Percentiles rank a stretch among this genome's conserved stretches.
phyloP scores from a whole-genome alignment of 306 rosid species.

The Arachis hypogaea region DNA sequence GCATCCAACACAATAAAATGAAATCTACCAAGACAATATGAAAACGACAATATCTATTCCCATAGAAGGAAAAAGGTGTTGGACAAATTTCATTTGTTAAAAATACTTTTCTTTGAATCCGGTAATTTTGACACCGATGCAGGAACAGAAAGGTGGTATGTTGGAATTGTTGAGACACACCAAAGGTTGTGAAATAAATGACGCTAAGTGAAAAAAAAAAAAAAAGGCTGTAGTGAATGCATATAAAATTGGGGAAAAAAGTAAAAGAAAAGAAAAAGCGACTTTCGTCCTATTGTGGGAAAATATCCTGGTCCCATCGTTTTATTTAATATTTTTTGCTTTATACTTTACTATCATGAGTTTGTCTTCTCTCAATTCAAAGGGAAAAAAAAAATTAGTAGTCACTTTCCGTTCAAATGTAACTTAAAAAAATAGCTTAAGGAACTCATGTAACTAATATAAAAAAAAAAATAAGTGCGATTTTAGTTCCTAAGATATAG shows the following conservation, averaged over 20 bases:
- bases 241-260: conserved; percentile 22
- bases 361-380: not conserved
- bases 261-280: conserved; percentile 27
- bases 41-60: no score
- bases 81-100: no score
- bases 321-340: not conserved
- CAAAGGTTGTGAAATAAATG: conserved; percentile 38
- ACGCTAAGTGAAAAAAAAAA: not conserved
- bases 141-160: conserved; percentile 40
- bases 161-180: conserved; percentile 67
- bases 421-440: no score
- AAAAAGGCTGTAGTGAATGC: conserved; percentile 8
- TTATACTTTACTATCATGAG: conserved; percentile 22
- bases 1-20: no score
- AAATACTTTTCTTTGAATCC: no score
- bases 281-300: conserved; percentile 23
- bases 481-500: no score
- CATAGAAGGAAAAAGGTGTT: no score
- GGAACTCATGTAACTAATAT: no score
- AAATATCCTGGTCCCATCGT: conserved; percentile 37
- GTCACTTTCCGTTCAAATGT: no score
- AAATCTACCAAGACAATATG: no score
- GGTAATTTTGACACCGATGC: conserved; percentile 26
- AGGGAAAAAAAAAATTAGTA: no score
- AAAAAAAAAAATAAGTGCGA: no score